Percentiles rank a stretch among this genome's conserved stretches.
These are phyloP conservation scores for Dendrobium officinale DNA, from an alignment of 106 monocot genomes.

Conservation along the genomic window DNA sequence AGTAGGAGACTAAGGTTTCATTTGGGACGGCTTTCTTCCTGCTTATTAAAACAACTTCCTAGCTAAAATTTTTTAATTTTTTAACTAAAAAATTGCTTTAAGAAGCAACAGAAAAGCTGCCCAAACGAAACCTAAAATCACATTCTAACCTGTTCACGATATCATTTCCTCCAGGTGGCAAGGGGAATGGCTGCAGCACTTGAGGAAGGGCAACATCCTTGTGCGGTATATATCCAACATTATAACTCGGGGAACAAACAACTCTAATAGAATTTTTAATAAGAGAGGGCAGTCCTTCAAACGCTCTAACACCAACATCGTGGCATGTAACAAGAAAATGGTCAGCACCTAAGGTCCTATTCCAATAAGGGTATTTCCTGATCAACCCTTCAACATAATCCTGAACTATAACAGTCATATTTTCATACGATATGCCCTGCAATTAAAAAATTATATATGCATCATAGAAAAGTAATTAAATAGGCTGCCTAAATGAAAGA, in stretches of 20 bases:
- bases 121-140: not conserved
- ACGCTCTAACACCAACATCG: slow-evolving; percentile 97
- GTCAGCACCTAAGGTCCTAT: slow-evolving; percentile 87
- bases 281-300: slow-evolving; percentile 67
- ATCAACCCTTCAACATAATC: slow-evolving; percentile 85
- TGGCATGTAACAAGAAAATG: slow-evolving; percentile 96
- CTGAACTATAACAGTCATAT: slow-evolving; percentile 91
- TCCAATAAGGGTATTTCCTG: slow-evolving; percentile 94
- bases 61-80: too few relatives aligned
- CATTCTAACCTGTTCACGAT: slow-evolving; percentile 66
- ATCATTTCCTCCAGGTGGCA: slow-evolving; percentile 88
- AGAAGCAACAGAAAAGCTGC: too few relatives aligned
- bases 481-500: not conserved
- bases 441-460: not conserved
- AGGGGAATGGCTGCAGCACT: slow-evolving; percentile 88
- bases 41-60: too few relatives aligned
- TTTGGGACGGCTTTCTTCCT: too few relatives aligned
- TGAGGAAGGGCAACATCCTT: slow-evolving; percentile 98
- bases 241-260: slow-evolving; percentile 93
- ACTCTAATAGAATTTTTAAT: slow-evolving; percentile 85
- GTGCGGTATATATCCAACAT: slow-evolving; percentile 81
- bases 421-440: slow-evolving; percentile 93
- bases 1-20: too few relatives aligned
- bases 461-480: not conserved
- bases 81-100: too few relatives aligned